phyloP scores from a whole-genome alignment of 306 rosid species.

The Amphicarpaea edgeworthii region DNA sequence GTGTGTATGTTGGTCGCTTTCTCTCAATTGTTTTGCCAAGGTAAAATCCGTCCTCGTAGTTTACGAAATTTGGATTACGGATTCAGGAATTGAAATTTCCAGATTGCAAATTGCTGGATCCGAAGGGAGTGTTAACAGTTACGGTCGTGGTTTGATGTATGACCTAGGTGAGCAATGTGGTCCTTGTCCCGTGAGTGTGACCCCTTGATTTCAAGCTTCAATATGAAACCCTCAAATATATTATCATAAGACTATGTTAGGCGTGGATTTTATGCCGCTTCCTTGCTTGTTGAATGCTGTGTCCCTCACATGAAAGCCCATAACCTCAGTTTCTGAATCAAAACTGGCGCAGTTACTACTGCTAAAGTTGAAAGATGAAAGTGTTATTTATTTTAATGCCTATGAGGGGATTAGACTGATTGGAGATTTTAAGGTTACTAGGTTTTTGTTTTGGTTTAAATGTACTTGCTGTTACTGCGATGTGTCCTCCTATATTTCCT shows the following conservation, averaged over 20 bases:
- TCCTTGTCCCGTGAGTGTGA: conserved; percentile 34
- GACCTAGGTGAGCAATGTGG: conserved; percentile 46
- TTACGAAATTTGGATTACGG: conserved; percentile 18
- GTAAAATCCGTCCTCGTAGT: conserved; percentile 40
- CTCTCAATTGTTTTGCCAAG: conserved; percentile 22
- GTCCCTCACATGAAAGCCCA: not conserved
- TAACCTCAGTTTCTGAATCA: not conserved
- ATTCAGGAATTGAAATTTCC: conserved; percentile 40
- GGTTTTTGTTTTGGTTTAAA: conserved; percentile 8
- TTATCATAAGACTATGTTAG: conserved; percentile 16
- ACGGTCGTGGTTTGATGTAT: conserved; percentile 26
- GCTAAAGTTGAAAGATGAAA: conserved; percentile 11
- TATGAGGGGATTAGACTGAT: not conserved
- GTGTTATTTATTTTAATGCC: conserved; percentile 1
- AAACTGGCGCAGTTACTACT: conserved; percentile 2
- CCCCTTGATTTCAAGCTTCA: conserved; percentile 30
- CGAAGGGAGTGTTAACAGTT: conserved; percentile 45
- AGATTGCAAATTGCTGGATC: conserved; percentile 51
- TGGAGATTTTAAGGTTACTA: not conserved
- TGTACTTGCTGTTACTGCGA: not conserved
- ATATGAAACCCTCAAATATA: conserved; percentile 5
- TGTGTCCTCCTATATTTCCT: not conserved
- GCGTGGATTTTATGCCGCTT: conserved; percentile 38
- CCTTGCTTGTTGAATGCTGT: conserved; percentile 21
- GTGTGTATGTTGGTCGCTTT: conserved; percentile 6